Percentiles rank a stretch among this genome's conserved stretches.
phyloP scores from a whole-genome alignment of 192 early-diverging fungal genomes.

The Linnemannia elongata region DNA sequence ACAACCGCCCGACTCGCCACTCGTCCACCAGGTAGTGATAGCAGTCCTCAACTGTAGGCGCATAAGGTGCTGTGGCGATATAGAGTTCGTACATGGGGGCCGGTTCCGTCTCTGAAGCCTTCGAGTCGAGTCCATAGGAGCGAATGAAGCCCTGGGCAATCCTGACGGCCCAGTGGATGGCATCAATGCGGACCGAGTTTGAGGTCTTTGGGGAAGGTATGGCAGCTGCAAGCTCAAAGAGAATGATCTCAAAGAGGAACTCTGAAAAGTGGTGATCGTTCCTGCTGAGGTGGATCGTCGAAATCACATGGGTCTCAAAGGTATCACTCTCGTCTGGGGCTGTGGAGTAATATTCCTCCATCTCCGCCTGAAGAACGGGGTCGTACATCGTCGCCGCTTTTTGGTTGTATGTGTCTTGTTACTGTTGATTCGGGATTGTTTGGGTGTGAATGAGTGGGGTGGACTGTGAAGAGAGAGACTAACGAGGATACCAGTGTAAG shows the following conservation, averaged over 20 bases:
- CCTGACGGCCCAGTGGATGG: constrained; percentile 4
- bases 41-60: constrained; percentile 5
- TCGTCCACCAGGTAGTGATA: constrained; percentile 29
- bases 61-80: constrained; percentile 36
- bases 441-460: not conserved
- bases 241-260: constrained; percentile 49
- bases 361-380: not conserved
- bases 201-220: constrained; percentile 12
- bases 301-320: constrained; percentile 12
- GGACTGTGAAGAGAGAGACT: not conserved
- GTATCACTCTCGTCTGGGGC: not conserved
- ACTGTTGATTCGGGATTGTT: not conserved
- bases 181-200: not conserved
- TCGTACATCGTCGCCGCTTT: not conserved
- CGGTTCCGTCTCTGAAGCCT: not conserved
- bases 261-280: constrained; percentile 41
- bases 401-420: not conserved
- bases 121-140: not conserved
- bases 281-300: constrained; percentile 16
- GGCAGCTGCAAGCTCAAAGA: constrained; percentile 30
- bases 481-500: not conserved
- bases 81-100: constrained; percentile 13
- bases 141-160: constrained; percentile 6
- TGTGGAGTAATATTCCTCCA: not conserved
- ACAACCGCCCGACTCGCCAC: constrained; percentile 29